A percentile compares a stretch with the other conserved stretches of the same genome.
Evolutionary conservation across 441 rosid genomes (phyloP).

Genomic region (Pelargonium fulgidum): DNA sequence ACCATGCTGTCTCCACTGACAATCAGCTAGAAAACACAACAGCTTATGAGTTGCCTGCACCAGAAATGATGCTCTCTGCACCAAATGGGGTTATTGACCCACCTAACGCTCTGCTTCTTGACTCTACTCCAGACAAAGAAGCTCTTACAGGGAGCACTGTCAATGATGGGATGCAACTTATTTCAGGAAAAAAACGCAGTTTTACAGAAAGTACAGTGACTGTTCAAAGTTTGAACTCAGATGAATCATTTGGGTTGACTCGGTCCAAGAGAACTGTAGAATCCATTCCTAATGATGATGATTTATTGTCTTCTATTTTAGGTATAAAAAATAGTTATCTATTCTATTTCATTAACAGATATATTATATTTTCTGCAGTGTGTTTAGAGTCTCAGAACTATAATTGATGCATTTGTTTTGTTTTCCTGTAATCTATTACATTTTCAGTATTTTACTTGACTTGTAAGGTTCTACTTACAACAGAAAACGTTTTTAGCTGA

Average conservation of each 20-base stretch:
- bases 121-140: constrained; percentile 63
- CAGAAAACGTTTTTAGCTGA: constrained; percentile 2
- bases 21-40: constrained; percentile 34
- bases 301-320: constrained; percentile 86
- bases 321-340: constrained; percentile 37
- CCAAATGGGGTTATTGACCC: constrained; percentile 40
- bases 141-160: constrained; percentile 33
- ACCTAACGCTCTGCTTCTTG: constrained; percentile 43
- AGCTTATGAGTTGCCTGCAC: constrained; percentile 48
- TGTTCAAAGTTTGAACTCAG: constrained; percentile 57
- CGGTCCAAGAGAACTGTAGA: constrained; percentile 49
- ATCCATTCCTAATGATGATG: constrained; percentile 89
- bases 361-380: constrained; percentile 1
- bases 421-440: background rate
- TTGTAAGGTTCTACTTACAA: constrained; percentile 5
- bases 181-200: constrained; percentile 67
- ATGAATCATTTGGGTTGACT: constrained; percentile 57
- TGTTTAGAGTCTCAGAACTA: background rate
- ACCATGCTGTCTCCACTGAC: constrained; percentile 28
- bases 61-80: constrained; percentile 68
- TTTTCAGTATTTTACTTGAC: background rate
- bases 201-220: constrained; percentile 72
- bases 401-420: background rate
- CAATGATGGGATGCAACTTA: constrained; percentile 32
- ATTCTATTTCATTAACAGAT: constrained; percentile 12